Base-by-base conservation (phyloP, 2,329 filamentous ascomycete genomes). In the Coleophoma cylindrospora region DNA sequence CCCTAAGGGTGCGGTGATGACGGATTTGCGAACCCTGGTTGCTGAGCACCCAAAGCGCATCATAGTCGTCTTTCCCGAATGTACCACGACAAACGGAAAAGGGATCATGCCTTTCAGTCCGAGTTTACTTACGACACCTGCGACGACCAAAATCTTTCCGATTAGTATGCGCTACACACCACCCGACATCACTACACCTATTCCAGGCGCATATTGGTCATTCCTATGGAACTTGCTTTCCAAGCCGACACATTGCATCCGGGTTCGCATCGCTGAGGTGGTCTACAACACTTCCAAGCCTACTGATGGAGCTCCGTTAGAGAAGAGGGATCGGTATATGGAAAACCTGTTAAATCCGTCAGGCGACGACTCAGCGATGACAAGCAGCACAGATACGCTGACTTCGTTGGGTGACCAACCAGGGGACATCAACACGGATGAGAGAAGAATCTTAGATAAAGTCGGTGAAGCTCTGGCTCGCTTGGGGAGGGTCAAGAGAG, bases 1-100 rank as follows among this genome's bases (percentile, higher is more conserved):
- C 2, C 69, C 75, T 0, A 64, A 66, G 1, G 66, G 66, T 3
- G 68, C 74, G 9, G 72, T 69, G 27, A 70, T 89, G 34, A 80
- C 84, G 22, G 80, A 84, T 53, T 65, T 91, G 41, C 71, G 74
- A 19, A 74, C 78, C 1, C 76, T 97, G 4, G 65, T 91, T 11
- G 70, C 74, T 33, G 74, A 79, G 51, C 80, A 95, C 64, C 90
- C 90, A 0, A 76, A 80, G 50, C 83, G 90, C 43, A 81, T 89
- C 52, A 80, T 97, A 54, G 90, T 86, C 54, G 83, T 96, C 1
- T 96, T 97, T 66, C 92, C 94, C 12, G 94, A 99, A 71, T 92
- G 87, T 69, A 94, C 87, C 4, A 95, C 94, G 1, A 96, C 90
- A 41, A 99, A 99, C 64, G 92, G 92, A 54, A 86, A 89, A 58